A percentile compares a stretch with the other conserved stretches of the same genome.
Evolutionary conservation across 352 stramenopile genomes (phyloP).

Genomic region (Thalassiosira mediterranea): DNA sequence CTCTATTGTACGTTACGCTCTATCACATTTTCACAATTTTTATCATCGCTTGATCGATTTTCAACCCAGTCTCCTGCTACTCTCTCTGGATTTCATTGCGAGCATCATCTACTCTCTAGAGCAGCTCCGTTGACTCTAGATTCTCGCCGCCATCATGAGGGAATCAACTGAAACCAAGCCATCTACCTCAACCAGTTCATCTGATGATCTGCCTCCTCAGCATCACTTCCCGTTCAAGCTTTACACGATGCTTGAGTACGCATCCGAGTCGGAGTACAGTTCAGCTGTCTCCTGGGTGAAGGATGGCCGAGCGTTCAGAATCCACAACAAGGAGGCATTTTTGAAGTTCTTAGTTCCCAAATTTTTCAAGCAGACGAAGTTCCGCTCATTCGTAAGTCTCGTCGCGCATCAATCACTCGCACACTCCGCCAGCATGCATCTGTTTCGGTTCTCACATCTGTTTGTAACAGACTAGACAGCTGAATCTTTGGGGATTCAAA

Average conservation of each 20-base stretch:
- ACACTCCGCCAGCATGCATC: neutral
- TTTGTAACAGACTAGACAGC: constrained; percentile 16
- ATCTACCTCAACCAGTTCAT: no score
- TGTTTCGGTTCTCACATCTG: no score
- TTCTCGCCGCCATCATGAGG: no score
- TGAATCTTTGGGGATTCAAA: constrained; percentile 7
- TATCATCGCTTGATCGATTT: no score
- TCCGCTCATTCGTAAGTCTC: constrained; percentile 61
- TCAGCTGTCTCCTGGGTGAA: constrained; percentile 47
- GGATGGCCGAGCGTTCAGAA: constrained; percentile 48
- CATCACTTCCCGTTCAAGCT: constrained; percentile 43
- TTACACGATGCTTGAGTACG: constrained; percentile 38
- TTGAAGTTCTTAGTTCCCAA: constrained; percentile 56
- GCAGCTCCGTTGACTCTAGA: no score
- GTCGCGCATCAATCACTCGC: neutral
- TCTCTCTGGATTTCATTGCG: no score
- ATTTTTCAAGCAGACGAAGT: constrained; percentile 71
- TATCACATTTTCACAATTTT: no score
- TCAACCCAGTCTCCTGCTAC: no score
- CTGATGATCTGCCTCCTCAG: neutral
- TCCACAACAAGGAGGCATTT: constrained; percentile 57
- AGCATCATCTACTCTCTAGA: no score
- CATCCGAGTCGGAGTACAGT: constrained; percentile 4
- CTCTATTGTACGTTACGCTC: no score
- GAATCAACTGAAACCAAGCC: no score